A percentile compares a stretch with the other conserved stretches of the same genome.
Evolutionary conservation across 148 eudicot genomes (phyloP).

Genomic region (Mesembryanthemum crystallinum): DNA sequence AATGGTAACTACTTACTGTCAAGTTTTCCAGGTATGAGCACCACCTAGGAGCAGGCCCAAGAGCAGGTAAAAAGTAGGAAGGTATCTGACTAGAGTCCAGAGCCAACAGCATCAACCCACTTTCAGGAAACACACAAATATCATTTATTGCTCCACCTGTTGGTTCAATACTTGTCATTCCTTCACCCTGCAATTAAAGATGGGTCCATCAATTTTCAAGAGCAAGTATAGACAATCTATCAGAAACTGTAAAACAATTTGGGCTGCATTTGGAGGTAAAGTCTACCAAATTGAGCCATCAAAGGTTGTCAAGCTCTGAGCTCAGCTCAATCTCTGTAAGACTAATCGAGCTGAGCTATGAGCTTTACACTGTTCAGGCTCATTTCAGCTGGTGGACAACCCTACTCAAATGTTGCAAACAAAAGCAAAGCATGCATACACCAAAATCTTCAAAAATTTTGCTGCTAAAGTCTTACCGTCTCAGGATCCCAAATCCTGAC

Average conservation of each 20-base stretch:
- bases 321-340: conserved; percentile 1
- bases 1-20: conserved; percentile 40
- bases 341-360: not conserved
- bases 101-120: conserved; percentile 85
- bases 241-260: not conserved
- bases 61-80: conserved; percentile 80
- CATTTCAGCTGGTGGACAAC: not conserved
- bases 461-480: conserved; percentile 47
- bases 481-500: conserved; percentile 97
- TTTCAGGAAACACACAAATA: conserved; percentile 63
- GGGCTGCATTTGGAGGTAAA: too few relatives aligned
- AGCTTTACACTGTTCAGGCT: not conserved
- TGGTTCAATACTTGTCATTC: conserved; percentile 95
- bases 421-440: not conserved
- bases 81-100: conserved; percentile 81
- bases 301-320: conserved; percentile 12
- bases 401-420: not conserved
- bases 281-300: not conserved
- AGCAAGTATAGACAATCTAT: not conserved
- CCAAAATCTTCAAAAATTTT: not conserved
- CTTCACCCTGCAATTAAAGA: conserved; percentile 67
- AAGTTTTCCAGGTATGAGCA: conserved; percentile 83
- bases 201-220: not conserved
- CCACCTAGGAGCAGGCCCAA: conserved; percentile 99
- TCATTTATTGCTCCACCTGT: conserved; percentile 85